Evolutionary conservation across 345 rosid genomes (phyloP).

Genomic region (Sonneratia alba): DNA sequence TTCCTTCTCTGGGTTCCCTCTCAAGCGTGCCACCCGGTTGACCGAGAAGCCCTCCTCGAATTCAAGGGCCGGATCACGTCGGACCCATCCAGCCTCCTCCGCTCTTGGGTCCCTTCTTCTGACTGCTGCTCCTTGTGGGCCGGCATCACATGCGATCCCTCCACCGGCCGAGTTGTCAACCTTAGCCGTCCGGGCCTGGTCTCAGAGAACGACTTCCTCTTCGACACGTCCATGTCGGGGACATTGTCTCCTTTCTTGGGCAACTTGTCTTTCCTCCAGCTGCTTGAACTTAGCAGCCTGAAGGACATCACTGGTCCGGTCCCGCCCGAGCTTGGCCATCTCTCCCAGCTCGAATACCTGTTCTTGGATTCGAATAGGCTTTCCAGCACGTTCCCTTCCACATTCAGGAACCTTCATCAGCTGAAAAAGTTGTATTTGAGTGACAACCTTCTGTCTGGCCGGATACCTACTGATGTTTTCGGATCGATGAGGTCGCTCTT

Average conservation of each 20-base stretch:
- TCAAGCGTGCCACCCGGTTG: slow-evolving; percentile 25
- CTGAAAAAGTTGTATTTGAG: slow-evolving; percentile 31
- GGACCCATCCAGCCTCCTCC: slow-evolving; percentile 41
- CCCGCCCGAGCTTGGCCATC: slow-evolving; percentile 32
- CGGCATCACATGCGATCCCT: slow-evolving; percentile 35
- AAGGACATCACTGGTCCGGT: slow-evolving; percentile 39
- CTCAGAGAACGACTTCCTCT: slow-evolving; percentile 19
- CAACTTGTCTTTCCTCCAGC: slow-evolving; percentile 32
- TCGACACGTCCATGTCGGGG: slow-evolving; percentile 40
- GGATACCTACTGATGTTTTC: slow-evolving; percentile 20
- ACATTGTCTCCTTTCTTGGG: slow-evolving; percentile 42
- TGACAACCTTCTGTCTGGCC: slow-evolving; percentile 31
- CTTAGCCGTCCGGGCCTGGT: slow-evolving; percentile 31
- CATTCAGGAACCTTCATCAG: slow-evolving; percentile 21
- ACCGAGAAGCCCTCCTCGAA: slow-evolving; percentile 39
- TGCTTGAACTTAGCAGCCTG: slow-evolving; percentile 44
- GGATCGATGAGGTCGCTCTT: slow-evolving; percentile 21
- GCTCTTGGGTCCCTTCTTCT: slow-evolving; percentile 32
- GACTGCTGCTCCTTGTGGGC: slow-evolving; percentile 53
- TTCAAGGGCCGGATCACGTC: slow-evolving; percentile 38
- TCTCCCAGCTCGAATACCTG: slow-evolving; percentile 20
- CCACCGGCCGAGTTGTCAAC: slow-evolving; percentile 35
- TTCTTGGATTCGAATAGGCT: slow-evolving; percentile 47
- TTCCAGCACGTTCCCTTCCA: slow-evolving; percentile 31
- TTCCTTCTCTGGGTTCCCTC: neutral